Base-by-base conservation (phyloP, 306 rosid species). In the Casuarina equisetifolia region DNA sequence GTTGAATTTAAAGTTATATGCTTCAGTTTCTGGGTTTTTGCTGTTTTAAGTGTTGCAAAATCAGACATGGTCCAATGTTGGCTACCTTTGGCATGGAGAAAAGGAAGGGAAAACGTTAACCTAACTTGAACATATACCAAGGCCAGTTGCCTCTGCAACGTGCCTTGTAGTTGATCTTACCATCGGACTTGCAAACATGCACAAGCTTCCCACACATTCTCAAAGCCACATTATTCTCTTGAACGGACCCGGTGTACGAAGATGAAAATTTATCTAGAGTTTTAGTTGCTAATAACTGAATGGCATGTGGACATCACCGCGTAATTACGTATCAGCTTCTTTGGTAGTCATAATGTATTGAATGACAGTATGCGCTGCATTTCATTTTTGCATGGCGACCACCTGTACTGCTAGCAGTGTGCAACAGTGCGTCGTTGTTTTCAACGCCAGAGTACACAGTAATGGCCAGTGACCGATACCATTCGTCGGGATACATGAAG, bases 301-400 rank as follows among this genome's bases (percentile, higher is more conserved):
- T 46, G 9, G 50, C 50, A 11, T 9, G 32, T 57, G 63, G 36
- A 57, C 9, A 38, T 57, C 38, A 19, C 39, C 3, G 4, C 19
- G 6, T 55, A 55, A 19, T 55, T 50, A 50, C 12, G 11, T 19
- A 19, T 55, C 1, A 58, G 2, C 25, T 20, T 25, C 11, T 32
- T 12, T 58, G 3, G 25, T 25, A 4, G 8, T 19, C 1, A 20
- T 32, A 57, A 19, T n/a, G 63, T 36, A 57, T 35, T 57, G 20
- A 57, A 20, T 57, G 63, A 57, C 2, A 25, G 63, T 6, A 57
- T n/a, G 39, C 15, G 0, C 42, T 64, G 46, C 40, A 40, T 16
- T 66, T 49, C 55, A 2, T 11, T 13, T 35, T 48, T 49, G 74
- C 74, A 70, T 70, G 74, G 58, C 57, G n/a, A 20, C 74, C 74